Percentiles rank a stretch among this genome's conserved stretches.
Evolutionary conservation across 73 alveolate genomes (phyloP).

Genomic region (Paramecium octaurelia): DNA sequence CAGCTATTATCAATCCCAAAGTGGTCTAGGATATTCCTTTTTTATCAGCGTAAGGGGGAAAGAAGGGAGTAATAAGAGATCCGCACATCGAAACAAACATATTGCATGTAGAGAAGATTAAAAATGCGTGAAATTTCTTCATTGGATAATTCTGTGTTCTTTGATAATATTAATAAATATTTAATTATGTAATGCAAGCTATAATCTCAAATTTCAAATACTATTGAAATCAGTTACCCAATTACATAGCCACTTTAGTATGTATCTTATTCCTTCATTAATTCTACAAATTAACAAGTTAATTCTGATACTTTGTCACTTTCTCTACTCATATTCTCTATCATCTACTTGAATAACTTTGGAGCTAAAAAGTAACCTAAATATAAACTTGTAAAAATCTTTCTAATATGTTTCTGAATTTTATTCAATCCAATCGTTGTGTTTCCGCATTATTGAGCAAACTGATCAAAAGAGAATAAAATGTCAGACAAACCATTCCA

Average conservation of each 20-base stretch:
- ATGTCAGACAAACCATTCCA: not conserved
- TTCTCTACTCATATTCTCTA: not conserved
- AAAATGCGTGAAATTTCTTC: slow-evolving; percentile 10
- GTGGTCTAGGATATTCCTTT: slow-evolving; percentile 12
- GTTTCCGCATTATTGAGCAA: not conserved
- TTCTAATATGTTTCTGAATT: not conserved
- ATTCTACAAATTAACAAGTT: not conserved
- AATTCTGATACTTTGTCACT: not conserved
- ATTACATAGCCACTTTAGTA: not conserved
- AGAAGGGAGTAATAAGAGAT: slow-evolving; percentile 40
- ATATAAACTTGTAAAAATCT: not conserved
- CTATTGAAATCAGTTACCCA: not conserved
- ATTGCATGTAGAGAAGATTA: not conserved
- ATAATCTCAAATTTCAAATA: not conserved
- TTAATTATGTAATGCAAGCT: not conserved
- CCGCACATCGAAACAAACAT: slow-evolving; percentile 44
- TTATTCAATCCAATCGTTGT: not conserved
- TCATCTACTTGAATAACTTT: not conserved
- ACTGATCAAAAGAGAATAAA: not conserved
- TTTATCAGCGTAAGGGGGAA: not conserved
- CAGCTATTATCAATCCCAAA: slow-evolving; percentile 20
- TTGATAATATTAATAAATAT: not conserved
- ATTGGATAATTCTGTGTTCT: not conserved
- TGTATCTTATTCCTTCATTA: not conserved
- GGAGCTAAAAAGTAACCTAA: not conserved